These are phyloP conservation scores for Saccharomycodes ludwigii DNA, from an alignment of 805 yeast species.

Conservation along the genomic window DNA sequence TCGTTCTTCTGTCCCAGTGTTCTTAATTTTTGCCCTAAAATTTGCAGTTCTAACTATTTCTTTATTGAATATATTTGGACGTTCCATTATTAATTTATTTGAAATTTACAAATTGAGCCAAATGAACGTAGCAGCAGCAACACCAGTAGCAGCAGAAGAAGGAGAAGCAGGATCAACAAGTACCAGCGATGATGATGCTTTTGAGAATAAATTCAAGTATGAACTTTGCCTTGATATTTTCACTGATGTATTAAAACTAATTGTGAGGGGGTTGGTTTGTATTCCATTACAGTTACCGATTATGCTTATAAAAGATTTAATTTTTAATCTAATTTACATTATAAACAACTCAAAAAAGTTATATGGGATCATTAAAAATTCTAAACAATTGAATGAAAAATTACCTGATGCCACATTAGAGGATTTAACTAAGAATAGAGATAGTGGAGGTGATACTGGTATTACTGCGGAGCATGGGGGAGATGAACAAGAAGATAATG, in stretches of 20 bases:
- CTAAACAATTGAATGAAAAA: conserved; percentile 51
- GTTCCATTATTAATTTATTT: conserved; percentile 28
- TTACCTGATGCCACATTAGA: conserved; percentile 49
- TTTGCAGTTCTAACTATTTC: conserved; percentile 53
- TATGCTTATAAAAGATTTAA: conserved; percentile 37
- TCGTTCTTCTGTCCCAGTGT: no score
- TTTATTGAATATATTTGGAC: conserved; percentile 22
- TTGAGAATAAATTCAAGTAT: conserved; percentile 61
- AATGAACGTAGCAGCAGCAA: not conserved
- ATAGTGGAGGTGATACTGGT: no score
- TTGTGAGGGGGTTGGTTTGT: conserved; percentile 33
- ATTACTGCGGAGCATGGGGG: no score
- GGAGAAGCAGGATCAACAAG: conserved; percentile 3
- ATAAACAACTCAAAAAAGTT: conserved; percentile 27
- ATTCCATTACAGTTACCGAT: conserved; percentile 34
- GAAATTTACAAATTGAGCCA: conserved; percentile 30
- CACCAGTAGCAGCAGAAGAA: conserved; percentile 6
- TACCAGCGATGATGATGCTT: conserved; percentile 42
- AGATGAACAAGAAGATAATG: conserved; percentile 29
- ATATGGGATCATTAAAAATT: conserved; percentile 29
- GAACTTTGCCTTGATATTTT: conserved; percentile 44
- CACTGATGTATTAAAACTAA: conserved; percentile 36
- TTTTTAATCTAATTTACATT: conserved; percentile 24
- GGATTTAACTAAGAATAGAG: no score
- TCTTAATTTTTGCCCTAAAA: conserved; percentile 64